These are phyloP conservation scores for Alternaria sp. DNA, from an alignment of 2,329 filamentous ascomycete genomes.

Conservation along the genomic window DNA sequence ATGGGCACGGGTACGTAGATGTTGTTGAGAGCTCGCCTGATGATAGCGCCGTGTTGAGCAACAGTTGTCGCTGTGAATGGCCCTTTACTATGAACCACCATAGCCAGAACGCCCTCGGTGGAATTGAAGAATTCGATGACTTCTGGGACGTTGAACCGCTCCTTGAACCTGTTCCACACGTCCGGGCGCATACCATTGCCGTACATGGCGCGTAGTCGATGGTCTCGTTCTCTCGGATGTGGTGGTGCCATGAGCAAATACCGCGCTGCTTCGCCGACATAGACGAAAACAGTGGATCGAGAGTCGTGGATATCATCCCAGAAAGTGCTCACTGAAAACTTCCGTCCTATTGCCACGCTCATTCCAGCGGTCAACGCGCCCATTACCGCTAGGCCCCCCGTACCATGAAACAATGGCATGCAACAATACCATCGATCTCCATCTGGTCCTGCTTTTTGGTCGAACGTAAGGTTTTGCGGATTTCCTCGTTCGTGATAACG, in stretches of 20 bases:
- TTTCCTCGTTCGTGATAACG: conserved; percentile 45
- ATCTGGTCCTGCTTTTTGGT: conserved; percentile 46
- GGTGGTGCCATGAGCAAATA: conserved; percentile 74
- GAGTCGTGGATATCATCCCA: conserved; percentile 75
- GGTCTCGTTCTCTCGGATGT: conserved; percentile 65
- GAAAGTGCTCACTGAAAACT: conserved; percentile 73
- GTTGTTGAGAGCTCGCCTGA: conserved; percentile 61
- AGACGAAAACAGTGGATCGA: conserved; percentile 73
- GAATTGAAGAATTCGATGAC: conserved; percentile 80
- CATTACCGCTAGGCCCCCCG: conserved; percentile 67
- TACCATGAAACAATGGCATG: conserved; percentile 81
- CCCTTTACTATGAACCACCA: conserved; percentile 62
- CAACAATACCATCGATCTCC: conserved; percentile 74
- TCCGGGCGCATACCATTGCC: conserved; percentile 74
- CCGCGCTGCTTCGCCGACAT: conserved; percentile 78
- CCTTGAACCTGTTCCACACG: conserved; percentile 69
- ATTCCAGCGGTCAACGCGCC: conserved; percentile 53
- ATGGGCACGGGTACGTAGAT: conserved; percentile 71
- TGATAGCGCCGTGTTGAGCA: conserved; percentile 72
- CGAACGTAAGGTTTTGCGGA: conserved; percentile 44
- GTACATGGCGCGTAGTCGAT: conserved; percentile 66
- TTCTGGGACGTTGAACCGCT: conserved; percentile 67
- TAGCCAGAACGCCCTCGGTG: conserved; percentile 72
- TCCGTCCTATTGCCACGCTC: conserved; percentile 67
- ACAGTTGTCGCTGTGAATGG: conserved; percentile 67